Percentiles rank a stretch among this genome's conserved stretches.
Conservation (phyloP, 2,329 filamentous ascomycete species). For the Claviceps sp. region DNA sequence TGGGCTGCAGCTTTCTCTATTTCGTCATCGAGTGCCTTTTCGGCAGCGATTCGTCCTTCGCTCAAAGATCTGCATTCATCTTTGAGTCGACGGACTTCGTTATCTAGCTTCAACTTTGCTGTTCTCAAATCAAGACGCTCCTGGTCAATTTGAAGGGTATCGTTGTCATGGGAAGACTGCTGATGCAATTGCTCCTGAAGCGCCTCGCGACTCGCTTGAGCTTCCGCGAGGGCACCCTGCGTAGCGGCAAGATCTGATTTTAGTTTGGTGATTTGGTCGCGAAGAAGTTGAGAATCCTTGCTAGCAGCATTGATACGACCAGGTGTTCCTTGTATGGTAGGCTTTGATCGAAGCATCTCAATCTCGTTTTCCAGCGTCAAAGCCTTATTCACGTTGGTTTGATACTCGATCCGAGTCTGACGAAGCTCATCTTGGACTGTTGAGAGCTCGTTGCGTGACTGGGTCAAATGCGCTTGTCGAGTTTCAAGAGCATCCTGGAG, state of each 20-base stretch:
- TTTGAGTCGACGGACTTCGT: constrained; percentile 49
- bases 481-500: constrained; percentile 58
- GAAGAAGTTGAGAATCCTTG: constrained; percentile 48
- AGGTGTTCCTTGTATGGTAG: not conserved
- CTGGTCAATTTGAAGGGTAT: constrained; percentile 49
- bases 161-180: constrained; percentile 40
- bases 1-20: constrained; percentile 53
- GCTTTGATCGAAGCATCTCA: constrained; percentile 48
- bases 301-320: constrained; percentile 39
- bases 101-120: constrained; percentile 53
- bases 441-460: constrained; percentile 52
- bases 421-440: constrained; percentile 55
- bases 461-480: constrained; percentile 51
- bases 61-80: constrained; percentile 48
- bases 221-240: constrained; percentile 40
- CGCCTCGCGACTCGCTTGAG: constrained; percentile 53
- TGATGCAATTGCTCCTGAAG: constrained; percentile 46
- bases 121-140: constrained; percentile 57
- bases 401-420: constrained; percentile 50
- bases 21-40: constrained; percentile 52
- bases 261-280: constrained; percentile 47
- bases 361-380: constrained; percentile 62
- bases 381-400: constrained; percentile 49
- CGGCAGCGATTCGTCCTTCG: constrained; percentile 44
- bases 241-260: constrained; percentile 48